Percentiles rank a stretch among this genome's conserved stretches.
Evolutionary conservation across 2,329 filamentous ascomycete species (phyloP).

Genomic region (Claviceps africana): DNA sequence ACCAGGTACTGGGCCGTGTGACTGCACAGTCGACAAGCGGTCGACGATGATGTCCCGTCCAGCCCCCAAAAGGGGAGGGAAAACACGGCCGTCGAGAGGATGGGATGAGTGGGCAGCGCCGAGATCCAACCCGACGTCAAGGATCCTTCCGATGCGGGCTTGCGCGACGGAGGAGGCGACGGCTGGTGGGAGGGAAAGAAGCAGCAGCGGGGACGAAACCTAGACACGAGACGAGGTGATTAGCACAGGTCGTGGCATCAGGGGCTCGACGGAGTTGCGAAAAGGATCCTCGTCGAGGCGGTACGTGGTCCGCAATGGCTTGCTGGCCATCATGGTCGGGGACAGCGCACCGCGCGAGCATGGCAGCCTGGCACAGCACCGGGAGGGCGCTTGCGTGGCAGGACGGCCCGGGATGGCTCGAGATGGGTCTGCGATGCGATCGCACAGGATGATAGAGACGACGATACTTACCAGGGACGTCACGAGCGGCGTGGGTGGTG

Average conservation of each 20-base stretch:
- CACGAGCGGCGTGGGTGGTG: constrained; percentile 19
- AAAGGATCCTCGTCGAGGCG: background rate
- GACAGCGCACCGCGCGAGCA: background rate
- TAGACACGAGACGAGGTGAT: background rate
- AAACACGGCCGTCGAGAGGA: constrained; percentile 16
- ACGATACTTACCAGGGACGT: constrained; percentile 25
- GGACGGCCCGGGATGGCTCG: constrained; percentile 12
- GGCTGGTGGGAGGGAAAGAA: constrained; percentile 6
- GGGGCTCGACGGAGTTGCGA: background rate
- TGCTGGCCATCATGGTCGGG: background rate
- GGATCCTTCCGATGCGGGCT: constrained; percentile 8
- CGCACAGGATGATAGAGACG: constrained; percentile 21
- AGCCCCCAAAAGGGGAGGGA: constrained; percentile 9
- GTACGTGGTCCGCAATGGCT: background rate
- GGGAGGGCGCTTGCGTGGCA: constrained; percentile 8
- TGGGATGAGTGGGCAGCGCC: constrained; percentile 13
- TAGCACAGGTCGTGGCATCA: constrained; percentile 1
- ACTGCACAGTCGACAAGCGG: background rate
- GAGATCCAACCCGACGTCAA: constrained; percentile 14
- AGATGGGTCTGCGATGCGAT: constrained; percentile 18
- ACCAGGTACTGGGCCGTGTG: too few species aligned
- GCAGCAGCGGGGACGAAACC: background rate
- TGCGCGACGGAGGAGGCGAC: constrained; percentile 19
- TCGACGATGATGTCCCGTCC: background rate
- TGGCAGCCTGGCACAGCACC: background rate